Conservation (phyloP, 371 early-diverging fungal genomes). For the Rhizopus sp. region DNA sequence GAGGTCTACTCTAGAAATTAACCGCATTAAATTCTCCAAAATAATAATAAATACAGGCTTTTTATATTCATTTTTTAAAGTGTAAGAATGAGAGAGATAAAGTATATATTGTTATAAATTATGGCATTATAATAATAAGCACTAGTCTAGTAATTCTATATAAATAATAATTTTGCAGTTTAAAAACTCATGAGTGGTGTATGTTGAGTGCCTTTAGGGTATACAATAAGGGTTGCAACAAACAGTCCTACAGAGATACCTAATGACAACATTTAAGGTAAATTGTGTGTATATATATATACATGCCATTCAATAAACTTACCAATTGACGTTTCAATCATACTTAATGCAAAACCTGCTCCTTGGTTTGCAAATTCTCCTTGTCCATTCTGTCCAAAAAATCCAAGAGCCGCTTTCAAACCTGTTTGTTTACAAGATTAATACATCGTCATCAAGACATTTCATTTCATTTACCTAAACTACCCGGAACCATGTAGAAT, state of each 20-base stretch:
- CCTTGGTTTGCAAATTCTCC: conserved; percentile 48
- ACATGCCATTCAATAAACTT: not conserved
- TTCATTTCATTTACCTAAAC: conserved; percentile 35
- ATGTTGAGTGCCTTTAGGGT: conserved; percentile 57
- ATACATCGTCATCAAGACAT: not conserved
- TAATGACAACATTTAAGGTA: not conserved
- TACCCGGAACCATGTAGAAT: conserved; percentile 61
- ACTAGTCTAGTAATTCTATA: too few relatives aligned
- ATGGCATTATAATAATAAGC: too few relatives aligned
- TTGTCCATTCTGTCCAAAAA: conserved; percentile 32
- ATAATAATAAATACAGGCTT: not conserved
- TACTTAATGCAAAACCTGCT: conserved; percentile 50
- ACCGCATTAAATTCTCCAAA: too few relatives aligned
- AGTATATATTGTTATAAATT: not conserved
- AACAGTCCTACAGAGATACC: conserved; percentile 63
- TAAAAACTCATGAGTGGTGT: conserved; percentile 55
- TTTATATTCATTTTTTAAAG: not conserved
- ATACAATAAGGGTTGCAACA: conserved; percentile 55
- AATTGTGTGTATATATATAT: not conserved
- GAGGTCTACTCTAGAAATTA: too few relatives aligned
- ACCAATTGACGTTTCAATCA: conserved; percentile 48
- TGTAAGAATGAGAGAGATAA: not conserved
- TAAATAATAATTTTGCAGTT: not conserved
- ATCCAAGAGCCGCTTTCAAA: conserved; percentile 50
- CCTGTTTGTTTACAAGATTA: conserved; percentile 15